A percentile compares a stretch with the other conserved stretches of the same genome.
phyloP scores from a whole-genome alignment of 441 rosid species.

The Omphalea diandra region DNA sequence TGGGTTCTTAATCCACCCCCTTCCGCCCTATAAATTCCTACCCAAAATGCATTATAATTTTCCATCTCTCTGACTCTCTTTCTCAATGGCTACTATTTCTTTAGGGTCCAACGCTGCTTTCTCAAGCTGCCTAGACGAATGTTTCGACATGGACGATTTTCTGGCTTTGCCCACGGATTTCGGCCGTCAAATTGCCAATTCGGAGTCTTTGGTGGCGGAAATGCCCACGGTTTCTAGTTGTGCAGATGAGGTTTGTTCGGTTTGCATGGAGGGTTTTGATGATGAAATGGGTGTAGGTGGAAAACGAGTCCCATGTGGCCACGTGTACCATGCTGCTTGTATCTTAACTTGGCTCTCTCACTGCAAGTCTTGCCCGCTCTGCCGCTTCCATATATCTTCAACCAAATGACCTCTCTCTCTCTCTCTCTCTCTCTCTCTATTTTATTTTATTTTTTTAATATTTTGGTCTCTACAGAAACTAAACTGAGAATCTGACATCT shows the following conservation, averaged over 20 bases:
- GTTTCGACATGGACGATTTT: constrained; percentile 45
- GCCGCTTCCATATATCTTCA: constrained; percentile 40
- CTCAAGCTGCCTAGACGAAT: constrained; percentile 8
- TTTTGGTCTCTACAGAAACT: too few species aligned
- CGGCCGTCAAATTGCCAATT: not conserved
- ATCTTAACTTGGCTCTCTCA: constrained; percentile 41
- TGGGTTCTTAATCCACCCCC: not conserved
- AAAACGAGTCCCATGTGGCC: constrained; percentile 43
- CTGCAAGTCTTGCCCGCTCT: constrained; percentile 47
- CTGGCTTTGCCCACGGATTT: constrained; percentile 9
- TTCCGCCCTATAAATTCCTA: not conserved
- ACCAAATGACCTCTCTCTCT: too few species aligned
- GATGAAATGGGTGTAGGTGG: not conserved
- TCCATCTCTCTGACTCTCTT: too few species aligned
- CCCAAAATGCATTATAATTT: too few species aligned
- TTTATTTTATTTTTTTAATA: too few species aligned
- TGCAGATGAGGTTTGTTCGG: constrained; percentile 28
- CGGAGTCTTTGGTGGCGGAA: constrained; percentile 12
- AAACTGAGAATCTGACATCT: too few species aligned
- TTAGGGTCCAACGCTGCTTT: not conserved
- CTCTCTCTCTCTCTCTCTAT: too few species aligned
- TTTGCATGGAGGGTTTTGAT: constrained; percentile 55
- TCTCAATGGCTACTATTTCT: not conserved
- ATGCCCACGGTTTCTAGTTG: constrained; percentile 23
- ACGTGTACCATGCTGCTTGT: constrained; percentile 41